Evolutionary conservation across 192 early-diverging fungal genomes (phyloP).

Genomic region (Geranomyces michiganensis): DNA sequence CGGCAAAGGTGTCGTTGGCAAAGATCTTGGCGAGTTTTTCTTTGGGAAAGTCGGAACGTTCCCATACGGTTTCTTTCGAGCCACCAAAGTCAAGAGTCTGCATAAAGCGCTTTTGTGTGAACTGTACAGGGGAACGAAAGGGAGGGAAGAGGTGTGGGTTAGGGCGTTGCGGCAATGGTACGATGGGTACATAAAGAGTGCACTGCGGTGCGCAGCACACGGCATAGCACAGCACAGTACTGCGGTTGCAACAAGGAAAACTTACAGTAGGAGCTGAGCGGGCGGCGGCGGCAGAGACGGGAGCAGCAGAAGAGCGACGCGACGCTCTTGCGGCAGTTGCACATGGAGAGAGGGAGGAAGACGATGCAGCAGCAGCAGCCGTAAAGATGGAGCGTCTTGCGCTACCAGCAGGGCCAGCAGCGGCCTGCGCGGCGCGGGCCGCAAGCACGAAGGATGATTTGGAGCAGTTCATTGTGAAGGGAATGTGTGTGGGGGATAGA

Average conservation of each 20-base stretch:
- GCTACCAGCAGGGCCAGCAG: neutral
- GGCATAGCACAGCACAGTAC: neutral
- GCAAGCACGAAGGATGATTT: conserved; percentile 5
- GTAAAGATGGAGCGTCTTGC: neutral
- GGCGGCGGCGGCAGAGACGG: neutral
- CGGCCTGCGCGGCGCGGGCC: too few relatives aligned
- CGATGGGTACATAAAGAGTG: too few relatives aligned
- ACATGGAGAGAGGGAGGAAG: neutral
- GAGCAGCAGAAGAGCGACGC: too few relatives aligned
- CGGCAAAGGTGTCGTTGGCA: conserved; percentile 88
- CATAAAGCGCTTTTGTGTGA: conserved; percentile 62
- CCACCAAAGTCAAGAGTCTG: conserved; percentile 97
- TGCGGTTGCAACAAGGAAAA: neutral
- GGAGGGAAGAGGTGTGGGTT: neutral
- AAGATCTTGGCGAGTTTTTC: conserved; percentile 90
- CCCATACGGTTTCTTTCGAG: conserved; percentile 88
- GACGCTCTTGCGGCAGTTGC: neutral
- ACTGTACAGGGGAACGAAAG: neutral
- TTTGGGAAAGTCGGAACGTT: conserved; percentile 91
- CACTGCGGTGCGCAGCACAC: too few relatives aligned
- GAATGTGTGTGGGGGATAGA: neutral
- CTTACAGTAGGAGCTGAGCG: neutral
- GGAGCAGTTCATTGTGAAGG: conserved; percentile 30
- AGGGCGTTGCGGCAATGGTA: neutral
- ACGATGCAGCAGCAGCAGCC: neutral